Base-by-base conservation (phyloP, 2,329 filamentous ascomycete genomes). In the Verticillium nubilum region DNA sequence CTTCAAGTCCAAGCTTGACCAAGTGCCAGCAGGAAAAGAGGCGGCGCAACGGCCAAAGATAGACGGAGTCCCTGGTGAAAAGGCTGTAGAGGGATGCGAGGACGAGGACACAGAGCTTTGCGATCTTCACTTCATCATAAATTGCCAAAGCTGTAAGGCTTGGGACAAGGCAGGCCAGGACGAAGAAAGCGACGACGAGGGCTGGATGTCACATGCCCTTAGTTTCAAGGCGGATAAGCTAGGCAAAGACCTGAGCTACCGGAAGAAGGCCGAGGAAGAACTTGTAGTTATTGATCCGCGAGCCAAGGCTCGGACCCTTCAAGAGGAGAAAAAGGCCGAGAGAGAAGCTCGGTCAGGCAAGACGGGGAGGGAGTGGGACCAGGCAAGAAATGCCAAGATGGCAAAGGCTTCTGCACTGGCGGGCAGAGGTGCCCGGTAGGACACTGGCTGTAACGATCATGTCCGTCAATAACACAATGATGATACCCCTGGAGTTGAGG, bases 51-150 rank as follows among this genome's bases (percentile, higher is more conserved):
- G 17, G 42, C 29, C 60, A 29, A n/a, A 59, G 69, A 19, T 64
- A 27, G 65, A 68, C 10, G 68, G 69, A 13, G 69, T 68, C 31
- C 66, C 65, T 5, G 67, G 67, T 37, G 67, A 65, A 5, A 62
- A 63, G 33, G 58, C 62, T 1, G 60, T 31, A 5, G 63, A 47
- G 19, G 66, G 42, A 3, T 57, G 64, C 70, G 80, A 82, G 19
- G 87, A 88, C 2, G 86, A 89, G 42, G 91, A 96, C 70, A 87
- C 86, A 2, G 82, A 82, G 56, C 80, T 96, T 4, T 99, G 95
- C 70, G 95, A 98, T 72, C 77, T 99, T 35, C 95, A 99, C 72
- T 99, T 98, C 73, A 96, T 99, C 63, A 90, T 90, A 55, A 91
- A 96, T 67, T 99, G 95, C 73, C 92, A 97, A 70, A 97, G 92